Percentiles rank a stretch among this genome's conserved stretches.
Evolutionary conservation across 371 early-diverging fungal species (phyloP).

Genomic region (Choanephora cucurbitarum): DNA sequence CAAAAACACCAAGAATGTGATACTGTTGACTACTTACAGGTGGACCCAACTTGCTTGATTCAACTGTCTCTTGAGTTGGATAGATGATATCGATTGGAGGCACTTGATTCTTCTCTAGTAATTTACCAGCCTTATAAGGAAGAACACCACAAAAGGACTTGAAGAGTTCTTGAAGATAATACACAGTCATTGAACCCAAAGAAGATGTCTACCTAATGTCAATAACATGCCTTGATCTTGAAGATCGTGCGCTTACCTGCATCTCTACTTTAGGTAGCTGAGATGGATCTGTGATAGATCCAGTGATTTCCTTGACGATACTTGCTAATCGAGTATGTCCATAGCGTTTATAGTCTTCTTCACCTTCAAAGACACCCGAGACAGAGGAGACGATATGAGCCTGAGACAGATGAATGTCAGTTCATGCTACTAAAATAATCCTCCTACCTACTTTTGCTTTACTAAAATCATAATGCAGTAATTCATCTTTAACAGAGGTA

Average conservation of each 20-base stretch:
- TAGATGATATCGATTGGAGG: conserved; percentile 42
- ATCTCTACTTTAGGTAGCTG: conserved; percentile 39
- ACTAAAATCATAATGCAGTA: conserved; percentile 38
- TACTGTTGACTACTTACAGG: conserved; percentile 29
- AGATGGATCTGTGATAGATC: conserved; percentile 12
- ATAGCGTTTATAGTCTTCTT: conserved; percentile 28
- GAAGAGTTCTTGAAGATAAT: conserved; percentile 42
- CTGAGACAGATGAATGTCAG: no score
- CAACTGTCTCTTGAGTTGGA: conserved; percentile 36
- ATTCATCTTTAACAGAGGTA: conserved; percentile 33
- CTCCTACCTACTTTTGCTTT: conserved; percentile 42
- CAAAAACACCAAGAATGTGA: background rate
- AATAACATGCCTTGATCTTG: no score
- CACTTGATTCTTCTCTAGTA: conserved; percentile 12
- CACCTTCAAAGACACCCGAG: conserved; percentile 43
- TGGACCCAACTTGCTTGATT: conserved; percentile 33
- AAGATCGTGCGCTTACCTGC: no score
- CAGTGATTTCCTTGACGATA: conserved; percentile 26
- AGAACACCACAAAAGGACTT: conserved; percentile 43
- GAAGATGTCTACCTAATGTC: conserved; percentile 40
- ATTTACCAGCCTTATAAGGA: conserved; percentile 11
- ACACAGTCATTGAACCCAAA: conserved; percentile 29
- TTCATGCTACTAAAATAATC: no score
- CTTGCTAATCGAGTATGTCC: conserved; percentile 46
- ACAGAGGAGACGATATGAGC: conserved; percentile 46